Evolutionary conservation across 768 basidiomycete species (phyloP), one percentile per base, ranked within the genome.

Genomic region (Leccinum obscurum): DNA sequence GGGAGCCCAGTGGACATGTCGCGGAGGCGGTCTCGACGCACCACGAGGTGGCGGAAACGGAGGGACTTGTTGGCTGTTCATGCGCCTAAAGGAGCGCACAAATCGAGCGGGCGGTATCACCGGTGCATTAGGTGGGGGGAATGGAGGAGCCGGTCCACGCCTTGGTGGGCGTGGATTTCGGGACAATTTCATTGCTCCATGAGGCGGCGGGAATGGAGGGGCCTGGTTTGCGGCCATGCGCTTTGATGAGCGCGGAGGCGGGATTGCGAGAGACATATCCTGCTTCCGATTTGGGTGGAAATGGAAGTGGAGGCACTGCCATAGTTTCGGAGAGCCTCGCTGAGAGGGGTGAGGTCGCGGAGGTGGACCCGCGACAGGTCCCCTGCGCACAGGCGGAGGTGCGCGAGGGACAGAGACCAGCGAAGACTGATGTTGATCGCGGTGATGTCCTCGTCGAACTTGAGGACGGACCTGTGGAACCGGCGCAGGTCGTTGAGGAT

Each of bases 1-100:
- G 24, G 70, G 70, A 1, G 66, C 70, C 70, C 70, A 71, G 59
- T 71, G 70, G 5, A 71, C 70, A 53, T 68, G 70, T 34, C 70
- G 57, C 37, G 68, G 56, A 22, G 62, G 67, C 10, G 57, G 34
- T 49, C 37, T 64, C 1, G 59, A 13, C 24, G 32, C 61, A 8
- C 68, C 66, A 32, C 66, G 66, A 58, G 70, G 70, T 6, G 66
- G 64, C 3, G 69, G 69, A 49, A 62, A 67, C 0, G 70, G 58
- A 30, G 68, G 70, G 2, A 46, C 61, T 7, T 53, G 60, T 1
- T 62, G 66, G 28, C 49, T 35, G 15, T 22, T 48, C 37, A 53
- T 48, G n/a, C 46, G 51, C 44, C 39, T 59, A 11, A 37, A 28
- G 13, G 55, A 39, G 34, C 24, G 57, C 32, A 34, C 34, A 37